These are phyloP conservation scores for Pontederia paniculata DNA, from an alignment of 176 grass and related monocot genomes.

Conservation along the genomic window DNA sequence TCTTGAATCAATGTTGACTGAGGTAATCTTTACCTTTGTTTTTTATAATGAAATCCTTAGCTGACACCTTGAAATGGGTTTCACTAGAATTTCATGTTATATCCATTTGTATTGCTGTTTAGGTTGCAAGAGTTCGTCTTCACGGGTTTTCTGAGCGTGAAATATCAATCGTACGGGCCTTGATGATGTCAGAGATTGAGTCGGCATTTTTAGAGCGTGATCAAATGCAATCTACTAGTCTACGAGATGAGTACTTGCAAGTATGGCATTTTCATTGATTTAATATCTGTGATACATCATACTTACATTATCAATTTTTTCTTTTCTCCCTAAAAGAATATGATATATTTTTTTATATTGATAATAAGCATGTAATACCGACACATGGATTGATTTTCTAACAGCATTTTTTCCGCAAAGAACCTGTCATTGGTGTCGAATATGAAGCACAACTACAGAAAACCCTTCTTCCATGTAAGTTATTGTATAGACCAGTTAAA, in stretches of 20 bases:
- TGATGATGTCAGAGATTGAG: conserved; percentile 99
- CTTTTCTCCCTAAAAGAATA: neutral
- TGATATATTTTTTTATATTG: neutral
- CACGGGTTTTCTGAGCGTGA: conserved; percentile 98
- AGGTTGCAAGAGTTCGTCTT: conserved; percentile 87
- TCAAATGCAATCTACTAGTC: conserved; percentile 93
- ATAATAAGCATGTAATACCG: neutral
- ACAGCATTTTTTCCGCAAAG: conserved; percentile 86
- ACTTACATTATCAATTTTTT: conserved; percentile 4
- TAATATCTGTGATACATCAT: neutral
- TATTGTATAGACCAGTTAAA: neutral
- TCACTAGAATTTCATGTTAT: conserved; percentile 2
- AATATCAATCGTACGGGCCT: conserved; percentile 89
- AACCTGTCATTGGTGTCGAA: conserved; percentile 90
- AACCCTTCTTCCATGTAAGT: conserved; percentile 90
- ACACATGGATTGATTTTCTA: conserved; percentile 6
- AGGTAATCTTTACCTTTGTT: conserved; percentile 56
- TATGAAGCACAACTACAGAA: conserved; percentile 98
- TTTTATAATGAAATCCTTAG: conserved; percentile 16
- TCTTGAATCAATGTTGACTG: conserved; percentile 86
- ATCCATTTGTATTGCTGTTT: conserved; percentile 1
- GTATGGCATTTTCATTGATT: conserved; percentile 26
- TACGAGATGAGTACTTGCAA: conserved; percentile 88
- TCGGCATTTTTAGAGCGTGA: conserved; percentile 96
- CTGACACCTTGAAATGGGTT: neutral